A percentile compares a stretch with the other conserved stretches of the same genome.
phyloP scores from a whole-genome alignment of 805 yeast species.

The Kodamaea neixiangensis region DNA sequence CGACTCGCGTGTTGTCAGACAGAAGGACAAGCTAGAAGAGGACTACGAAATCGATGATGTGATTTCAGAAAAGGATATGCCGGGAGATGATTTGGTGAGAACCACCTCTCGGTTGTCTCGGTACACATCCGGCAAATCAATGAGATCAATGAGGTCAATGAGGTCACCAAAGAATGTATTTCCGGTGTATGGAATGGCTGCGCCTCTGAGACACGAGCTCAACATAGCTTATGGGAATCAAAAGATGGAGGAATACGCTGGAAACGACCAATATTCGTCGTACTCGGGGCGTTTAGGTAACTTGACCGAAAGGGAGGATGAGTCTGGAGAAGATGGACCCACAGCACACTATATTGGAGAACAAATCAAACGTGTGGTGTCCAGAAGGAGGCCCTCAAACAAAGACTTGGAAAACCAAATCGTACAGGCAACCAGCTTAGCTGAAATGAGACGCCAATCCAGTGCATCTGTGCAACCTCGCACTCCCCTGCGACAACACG shows the following conservation, averaged over 20 bases:
- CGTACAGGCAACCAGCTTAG: not conserved
- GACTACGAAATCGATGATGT: conserved; percentile 6
- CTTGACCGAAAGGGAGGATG: conserved; percentile 7
- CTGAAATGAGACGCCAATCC: conserved; percentile 7
- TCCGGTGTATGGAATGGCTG: conserved; percentile 80
- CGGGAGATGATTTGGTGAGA: conserved; percentile 9
- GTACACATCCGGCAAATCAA: conserved; percentile 3
- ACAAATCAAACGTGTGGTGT: conserved; percentile 18
- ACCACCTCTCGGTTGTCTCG: conserved; percentile 15
- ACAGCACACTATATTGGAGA: conserved; percentile 25
- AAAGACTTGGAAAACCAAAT: conserved; percentile 8
- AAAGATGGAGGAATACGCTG: not conserved
- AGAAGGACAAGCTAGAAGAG: conserved; percentile 8
- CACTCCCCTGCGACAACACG: not conserved
- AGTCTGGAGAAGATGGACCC: conserved; percentile 12
- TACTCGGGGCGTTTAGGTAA: conserved; percentile 6
- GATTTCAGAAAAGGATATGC: not conserved
- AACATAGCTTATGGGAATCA: conserved; percentile 49
- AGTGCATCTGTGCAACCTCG: conserved; percentile 11
- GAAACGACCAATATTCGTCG: conserved; percentile 7
- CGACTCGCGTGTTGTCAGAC: conserved; percentile 77
- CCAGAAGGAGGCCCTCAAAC: conserved; percentile 11
- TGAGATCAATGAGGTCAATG: not conserved
- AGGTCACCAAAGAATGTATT: conserved; percentile 74
- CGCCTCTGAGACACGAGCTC: conserved; percentile 55